phyloP scores from a whole-genome alignment of 768 basidiomycete species.

The Rickenella mellea region DNA sequence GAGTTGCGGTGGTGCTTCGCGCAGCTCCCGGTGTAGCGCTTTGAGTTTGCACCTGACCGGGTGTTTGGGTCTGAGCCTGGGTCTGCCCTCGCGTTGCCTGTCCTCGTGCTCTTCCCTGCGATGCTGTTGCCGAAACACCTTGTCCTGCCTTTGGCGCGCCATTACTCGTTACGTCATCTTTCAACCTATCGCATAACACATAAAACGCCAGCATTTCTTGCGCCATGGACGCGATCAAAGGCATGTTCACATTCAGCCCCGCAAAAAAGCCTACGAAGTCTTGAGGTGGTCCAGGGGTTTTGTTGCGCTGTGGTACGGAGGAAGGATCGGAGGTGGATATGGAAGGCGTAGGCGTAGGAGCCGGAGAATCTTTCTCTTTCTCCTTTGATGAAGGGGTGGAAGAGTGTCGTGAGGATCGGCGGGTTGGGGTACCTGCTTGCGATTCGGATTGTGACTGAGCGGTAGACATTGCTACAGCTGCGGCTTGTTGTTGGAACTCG shows the following conservation, averaged over 20 bases:
- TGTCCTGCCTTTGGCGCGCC: conserved; percentile 6
- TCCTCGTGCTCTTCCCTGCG: conserved; percentile 5
- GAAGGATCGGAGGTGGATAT: conserved; percentile 25
- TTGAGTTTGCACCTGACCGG: conserved; percentile 15
- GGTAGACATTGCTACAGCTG: conserved; percentile 1
- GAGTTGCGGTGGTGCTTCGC: conserved; percentile 10
- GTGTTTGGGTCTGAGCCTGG: conserved; percentile 13
- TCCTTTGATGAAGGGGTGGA: too few species aligned
- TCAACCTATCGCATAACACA: conserved; percentile 80
- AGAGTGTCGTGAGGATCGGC: conserved; percentile 22
- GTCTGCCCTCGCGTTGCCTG: conserved; percentile 3
- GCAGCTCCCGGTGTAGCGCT: conserved; percentile 15
- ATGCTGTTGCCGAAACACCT: conserved; percentile 9
- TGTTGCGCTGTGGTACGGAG: conserved; percentile 8
- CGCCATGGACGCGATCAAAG: conserved; percentile 71
- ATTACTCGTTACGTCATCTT: conserved; percentile 45
- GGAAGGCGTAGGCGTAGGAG: conserved; percentile 34
- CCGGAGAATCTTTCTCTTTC: too few species aligned
- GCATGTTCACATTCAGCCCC: conserved; percentile 75
- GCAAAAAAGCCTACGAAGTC: conserved; percentile 81
- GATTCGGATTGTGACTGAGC: conserved; percentile 27
- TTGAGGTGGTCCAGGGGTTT: conserved; percentile 24
- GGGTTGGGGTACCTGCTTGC: conserved; percentile 9
- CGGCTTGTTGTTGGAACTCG: conserved; percentile 19
- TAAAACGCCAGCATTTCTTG: conserved; percentile 91